Percentiles rank a stretch among this genome's conserved stretches.
Conservation (phyloP, 139 green algal species). For the Trebouxia sp. region DNA sequence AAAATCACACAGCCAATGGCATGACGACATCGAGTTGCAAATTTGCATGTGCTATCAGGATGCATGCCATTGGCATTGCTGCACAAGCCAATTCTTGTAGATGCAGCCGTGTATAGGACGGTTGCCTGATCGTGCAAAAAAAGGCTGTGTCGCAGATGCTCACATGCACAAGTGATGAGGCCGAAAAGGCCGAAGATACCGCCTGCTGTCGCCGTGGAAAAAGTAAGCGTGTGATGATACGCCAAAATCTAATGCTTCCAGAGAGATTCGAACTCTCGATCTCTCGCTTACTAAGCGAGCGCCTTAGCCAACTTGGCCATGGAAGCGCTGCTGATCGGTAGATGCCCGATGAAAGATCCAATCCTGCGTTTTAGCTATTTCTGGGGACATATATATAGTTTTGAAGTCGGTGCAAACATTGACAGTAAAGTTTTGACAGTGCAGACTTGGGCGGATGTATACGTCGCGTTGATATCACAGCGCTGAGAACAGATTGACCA, state of each 20-base stretch:
- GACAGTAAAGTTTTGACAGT: no score
- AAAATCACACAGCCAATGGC: no score
- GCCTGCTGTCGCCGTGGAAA: background rate
- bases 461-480: no score
- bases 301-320: slow-evolving; percentile 21
- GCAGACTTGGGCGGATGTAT: no score
- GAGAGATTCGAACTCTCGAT: slow-evolving; percentile 22
- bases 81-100: no score
- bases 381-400: background rate
- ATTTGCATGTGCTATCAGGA: no score
- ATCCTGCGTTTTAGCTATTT: background rate
- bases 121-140: no score
- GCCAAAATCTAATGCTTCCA: background rate
- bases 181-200: background rate
- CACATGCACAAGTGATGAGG: background rate
- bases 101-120: no score
- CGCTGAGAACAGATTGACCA: background rate
- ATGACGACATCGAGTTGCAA: no score
- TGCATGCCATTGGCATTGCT: no score
- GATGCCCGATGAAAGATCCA: background rate
- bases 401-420: background rate
- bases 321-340: background rate
- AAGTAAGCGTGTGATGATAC: background rate
- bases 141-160: no score
- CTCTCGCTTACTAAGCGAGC: slow-evolving; percentile 21